A percentile compares a stretch with the other conserved stretches of the same genome.
phyloP scores from a whole-genome alignment of 345 rosid genomes.

The Balakata baccata region DNA sequence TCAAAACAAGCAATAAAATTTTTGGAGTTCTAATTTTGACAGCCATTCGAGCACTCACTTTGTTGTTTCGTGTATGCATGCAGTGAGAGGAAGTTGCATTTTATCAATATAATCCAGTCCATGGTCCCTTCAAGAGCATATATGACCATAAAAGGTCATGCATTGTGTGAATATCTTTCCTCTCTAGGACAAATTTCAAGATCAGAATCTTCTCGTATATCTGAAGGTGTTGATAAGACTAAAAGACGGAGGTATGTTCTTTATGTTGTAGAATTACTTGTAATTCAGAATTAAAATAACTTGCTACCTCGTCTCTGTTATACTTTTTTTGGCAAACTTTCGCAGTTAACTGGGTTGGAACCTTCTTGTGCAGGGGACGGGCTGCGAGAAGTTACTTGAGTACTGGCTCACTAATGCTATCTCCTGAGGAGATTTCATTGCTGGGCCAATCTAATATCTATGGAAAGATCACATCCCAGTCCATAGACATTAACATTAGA shows the following conservation, averaged over 20 bases:
- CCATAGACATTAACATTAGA: conserved; percentile 10
- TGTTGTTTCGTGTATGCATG: conserved; percentile 13
- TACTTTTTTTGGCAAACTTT: not conserved
- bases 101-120: conserved; percentile 45
- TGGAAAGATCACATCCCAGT: conserved; percentile 28
- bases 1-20: not conserved
- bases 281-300: not conserved
- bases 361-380: conserved; percentile 45
- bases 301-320: not conserved
- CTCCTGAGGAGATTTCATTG: conserved; percentile 64
- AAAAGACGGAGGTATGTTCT: conserved; percentile 49
- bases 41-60: not conserved
- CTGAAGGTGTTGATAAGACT: conserved; percentile 32
- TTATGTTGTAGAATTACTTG: not conserved
- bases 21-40: not conserved
- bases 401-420: conserved; percentile 45
- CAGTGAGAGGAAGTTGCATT: conserved; percentile 49
- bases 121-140: conserved; percentile 52
- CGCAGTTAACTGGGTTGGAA: conserved; percentile 4
- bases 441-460: conserved; percentile 43
- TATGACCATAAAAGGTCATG: conserved; percentile 52
- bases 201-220: conserved; percentile 56
- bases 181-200: conserved; percentile 63
- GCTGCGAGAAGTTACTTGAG: conserved; percentile 68
- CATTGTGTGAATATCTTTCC: conserved; percentile 70